phyloP scores from a whole-genome alignment of 2,329 filamentous ascomycete genomes.

The Sordariomycetes sp. region DNA sequence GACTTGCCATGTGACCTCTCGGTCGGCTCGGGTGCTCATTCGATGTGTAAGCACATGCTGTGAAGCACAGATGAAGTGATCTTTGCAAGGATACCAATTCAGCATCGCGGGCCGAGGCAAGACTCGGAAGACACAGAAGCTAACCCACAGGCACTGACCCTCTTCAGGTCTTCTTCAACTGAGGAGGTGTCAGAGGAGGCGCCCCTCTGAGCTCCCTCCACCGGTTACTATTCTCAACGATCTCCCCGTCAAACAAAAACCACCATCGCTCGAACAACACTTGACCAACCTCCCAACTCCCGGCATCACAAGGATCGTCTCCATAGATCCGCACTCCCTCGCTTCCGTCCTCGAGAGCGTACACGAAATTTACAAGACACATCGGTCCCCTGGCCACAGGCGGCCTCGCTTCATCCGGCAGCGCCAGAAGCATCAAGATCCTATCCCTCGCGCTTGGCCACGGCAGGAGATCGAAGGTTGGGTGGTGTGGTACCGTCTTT shows the following conservation, averaged over 20 bases:
- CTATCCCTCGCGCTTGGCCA: constrained; percentile 46
- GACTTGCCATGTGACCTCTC: too few relatives aligned
- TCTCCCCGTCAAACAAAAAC: constrained; percentile 45
- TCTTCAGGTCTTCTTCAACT: not conserved
- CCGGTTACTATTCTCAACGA: constrained; percentile 45
- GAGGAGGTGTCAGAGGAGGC: constrained; percentile 16
- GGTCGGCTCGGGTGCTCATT: too few relatives aligned
- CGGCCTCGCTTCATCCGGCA: constrained; percentile 39
- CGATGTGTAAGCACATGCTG: too few relatives aligned
- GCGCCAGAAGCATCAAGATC: constrained; percentile 38
- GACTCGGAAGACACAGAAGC: not conserved
- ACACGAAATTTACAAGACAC: constrained; percentile 40
- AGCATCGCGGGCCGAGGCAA: not conserved
- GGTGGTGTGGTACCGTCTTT: constrained; percentile 42
- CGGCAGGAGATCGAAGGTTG: constrained; percentile 46
- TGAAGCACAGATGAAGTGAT: too few relatives aligned
- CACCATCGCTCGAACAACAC: constrained; percentile 51
- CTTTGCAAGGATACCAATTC: too few relatives aligned
- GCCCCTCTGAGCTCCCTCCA: constrained; percentile 38
- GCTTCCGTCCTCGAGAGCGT: constrained; percentile 45
- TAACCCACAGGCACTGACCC: not conserved
- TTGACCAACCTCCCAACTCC: constrained; percentile 49
- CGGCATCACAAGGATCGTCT: constrained; percentile 35
- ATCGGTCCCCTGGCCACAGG: constrained; percentile 32
- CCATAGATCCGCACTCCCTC: constrained; percentile 44